A percentile compares a stretch with the other conserved stretches of the same genome.
Evolutionary conservation across 306 rosid genomes (phyloP).

Genomic region (Argentina anserina): DNA sequence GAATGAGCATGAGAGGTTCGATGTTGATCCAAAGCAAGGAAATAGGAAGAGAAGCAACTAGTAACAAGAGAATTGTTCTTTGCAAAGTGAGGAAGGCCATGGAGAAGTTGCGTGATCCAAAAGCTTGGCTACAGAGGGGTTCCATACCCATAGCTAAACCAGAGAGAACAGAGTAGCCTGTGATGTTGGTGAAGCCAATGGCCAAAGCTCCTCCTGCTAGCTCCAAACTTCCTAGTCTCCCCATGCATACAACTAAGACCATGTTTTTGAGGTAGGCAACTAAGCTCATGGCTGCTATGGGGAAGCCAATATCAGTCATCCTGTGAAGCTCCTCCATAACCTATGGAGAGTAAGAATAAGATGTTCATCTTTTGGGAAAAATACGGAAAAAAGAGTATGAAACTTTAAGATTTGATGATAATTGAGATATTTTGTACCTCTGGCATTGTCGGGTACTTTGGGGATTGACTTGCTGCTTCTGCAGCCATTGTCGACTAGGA

Average conservation of each 20-base stretch:
- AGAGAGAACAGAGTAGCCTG: conserved; percentile 69
- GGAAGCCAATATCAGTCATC: conserved; percentile 62
- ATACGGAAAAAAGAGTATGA: neutral
- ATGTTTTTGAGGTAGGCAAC: conserved; percentile 69
- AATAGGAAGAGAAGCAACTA: conserved; percentile 60
- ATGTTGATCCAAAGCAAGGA: conserved; percentile 62
- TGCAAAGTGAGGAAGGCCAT: conserved; percentile 47
- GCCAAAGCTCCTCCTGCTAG: conserved; percentile 74
- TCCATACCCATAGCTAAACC: conserved; percentile 86
- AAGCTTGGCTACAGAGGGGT: conserved; percentile 66
- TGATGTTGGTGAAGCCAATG: conserved; percentile 76
- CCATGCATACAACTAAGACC: conserved; percentile 70
- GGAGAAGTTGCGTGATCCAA: conserved; percentile 60
- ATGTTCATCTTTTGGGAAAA: neutral
- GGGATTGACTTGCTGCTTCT: conserved; percentile 31
- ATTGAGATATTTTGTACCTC: conserved; percentile 44
- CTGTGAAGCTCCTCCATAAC: conserved; percentile 66
- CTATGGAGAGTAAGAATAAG: conserved; percentile 20
- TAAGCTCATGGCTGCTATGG: conserved; percentile 63
- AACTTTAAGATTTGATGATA: neutral
- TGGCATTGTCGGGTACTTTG: conserved; percentile 45
- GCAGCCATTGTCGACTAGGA: conserved; percentile 25
- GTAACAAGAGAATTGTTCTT: conserved; percentile 51
- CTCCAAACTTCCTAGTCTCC: conserved; percentile 68
- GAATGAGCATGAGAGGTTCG: conserved; percentile 58